Base-by-base conservation (phyloP, 2,329 filamentous ascomycete species). In the Diplodia mutila region DNA sequence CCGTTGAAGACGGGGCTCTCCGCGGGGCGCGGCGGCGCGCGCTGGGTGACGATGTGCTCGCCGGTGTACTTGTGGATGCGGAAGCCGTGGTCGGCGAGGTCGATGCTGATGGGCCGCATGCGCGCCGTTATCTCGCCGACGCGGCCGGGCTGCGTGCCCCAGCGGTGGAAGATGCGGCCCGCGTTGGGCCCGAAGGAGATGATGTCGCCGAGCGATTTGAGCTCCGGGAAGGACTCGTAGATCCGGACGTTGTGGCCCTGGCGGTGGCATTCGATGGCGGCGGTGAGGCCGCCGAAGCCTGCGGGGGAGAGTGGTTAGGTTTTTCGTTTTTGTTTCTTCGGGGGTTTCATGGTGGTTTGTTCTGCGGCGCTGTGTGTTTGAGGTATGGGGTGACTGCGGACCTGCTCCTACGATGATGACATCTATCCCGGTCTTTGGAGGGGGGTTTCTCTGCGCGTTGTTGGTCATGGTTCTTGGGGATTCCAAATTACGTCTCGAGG, bases 41-140 rank as follows among this genome's bases (percentile, higher is more conserved):
- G 74, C 67, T 89, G 87, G 67, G 87, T 86, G 66, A 85, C 83
- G 25, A 89, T 82, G 12, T 88, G 82, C 74, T 89, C 87, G 39
- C 86, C 86, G 34, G 87, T 86, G 69, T 81, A 88, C 70, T 88
- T 89, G 75, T 88, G 86, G 66, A 89, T 88, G 57, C 85, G 84
- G 77, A 89, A 89, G 51, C 87, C 86, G 68, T 88, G 85, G 0
- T 77, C 72, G 7, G 77, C 74, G 57, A 87, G 74, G 70, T 87
- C 81, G 69, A 87, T 87, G 70, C 83, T 85, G 8, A 87, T 74
- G 1, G 79, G 75, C 27, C 82, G 80, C 77, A 87, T 80, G 53
- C 80, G 79, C 54, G 77, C 75, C 8, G 81, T 79, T 11, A 88
- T 79, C 39, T 78, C 75, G 37, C 86, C 84, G 32, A 78, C 75